Evolutionary conservation across 2,329 filamentous ascomycete genomes (phyloP), one percentile per base, ranked within the genome.

Genomic region (Trichoderma sp.): DNA sequence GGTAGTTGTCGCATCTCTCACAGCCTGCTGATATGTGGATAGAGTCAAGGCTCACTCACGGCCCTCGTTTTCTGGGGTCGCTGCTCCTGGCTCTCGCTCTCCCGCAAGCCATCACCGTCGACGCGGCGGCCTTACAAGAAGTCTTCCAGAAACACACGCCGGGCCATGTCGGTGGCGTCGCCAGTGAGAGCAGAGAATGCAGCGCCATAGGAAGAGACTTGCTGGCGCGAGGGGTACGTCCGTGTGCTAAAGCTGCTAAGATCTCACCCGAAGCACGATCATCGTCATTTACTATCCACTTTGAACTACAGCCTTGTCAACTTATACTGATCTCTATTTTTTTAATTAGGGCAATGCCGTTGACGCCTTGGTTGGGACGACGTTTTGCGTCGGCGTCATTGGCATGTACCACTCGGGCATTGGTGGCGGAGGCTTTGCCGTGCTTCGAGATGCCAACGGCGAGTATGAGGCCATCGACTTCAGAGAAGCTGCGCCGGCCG

Each of bases 361-460:
- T 0, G 92, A 95, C 80, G 90, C 92, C 58, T 80, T 93, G 71
- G 89, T 94, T 24, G 91, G 89, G 35, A 92, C 91, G 0, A 88
- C 89, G 8, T 86, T 94, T 62, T 95, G 92, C 72, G 87, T 94
- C 47, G 92, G 92, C 6, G 90, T 92, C 7, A 85, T 92, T 56
- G 90, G 86, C 68, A 92, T 92, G 88, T 92, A 93, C 74, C 92
- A 94, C 77, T 88, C 87, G 52, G 94, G 95, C 19, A 91, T 97
- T 70, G 94, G 92, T 24, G 95, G 95, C 7, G 95, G 95, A 52
- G 95, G 95, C 2, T 98, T 98, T 80, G 92, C 94, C 86, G 84
- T 97, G 5, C 87, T 97, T 5, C 89, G 92, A 59, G 85, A 88
- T 40, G 81, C 87, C 19, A 83, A 92, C 70, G 93, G 93, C n/a